Evolutionary conservation across 2,329 filamentous ascomycete genomes (phyloP).

Genomic region (Cyphellophora attinorum): DNA sequence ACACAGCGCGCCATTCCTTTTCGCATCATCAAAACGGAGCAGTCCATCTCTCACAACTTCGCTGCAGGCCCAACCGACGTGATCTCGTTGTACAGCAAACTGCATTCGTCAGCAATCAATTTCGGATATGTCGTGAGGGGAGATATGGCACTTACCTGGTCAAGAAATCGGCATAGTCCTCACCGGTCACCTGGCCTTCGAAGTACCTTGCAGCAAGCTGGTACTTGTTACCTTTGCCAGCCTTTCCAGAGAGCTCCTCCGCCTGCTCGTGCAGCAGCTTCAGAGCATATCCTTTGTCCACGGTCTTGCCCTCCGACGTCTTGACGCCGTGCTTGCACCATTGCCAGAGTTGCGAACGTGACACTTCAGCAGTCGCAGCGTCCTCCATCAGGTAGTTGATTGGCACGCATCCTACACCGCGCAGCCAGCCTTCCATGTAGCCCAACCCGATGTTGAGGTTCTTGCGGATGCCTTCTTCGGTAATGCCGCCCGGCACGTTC

Average conservation of each 20-base stretch:
- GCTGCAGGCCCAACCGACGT: slow-evolving; percentile 57
- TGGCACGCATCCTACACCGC: slow-evolving; percentile 88
- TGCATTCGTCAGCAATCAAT: slow-evolving; percentile 27
- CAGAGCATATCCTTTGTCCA: slow-evolving; percentile 86
- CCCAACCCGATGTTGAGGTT: slow-evolving; percentile 93
- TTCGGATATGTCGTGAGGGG: slow-evolving; percentile 13
- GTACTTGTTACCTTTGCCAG: slow-evolving; percentile 82
- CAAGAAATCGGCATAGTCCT: slow-evolving; percentile 96
- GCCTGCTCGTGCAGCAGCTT: slow-evolving; percentile 80
- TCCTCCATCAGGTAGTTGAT: slow-evolving; percentile 99
- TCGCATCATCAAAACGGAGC: too few species aligned
- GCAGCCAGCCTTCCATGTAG: slow-evolving; percentile 98
- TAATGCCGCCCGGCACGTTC: slow-evolving; percentile 88
- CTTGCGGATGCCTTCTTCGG: slow-evolving; percentile 91
- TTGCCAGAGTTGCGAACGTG: slow-evolving; percentile 90
- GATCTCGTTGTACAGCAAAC: slow-evolving; percentile 80
- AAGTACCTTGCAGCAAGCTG: slow-evolving; percentile 89
- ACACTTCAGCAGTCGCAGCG: slow-evolving; percentile 92
- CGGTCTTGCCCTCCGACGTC: slow-evolving; percentile 79
- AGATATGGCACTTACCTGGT: slow-evolving; percentile 54
- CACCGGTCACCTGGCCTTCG: slow-evolving; percentile 81
- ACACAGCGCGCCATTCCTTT: too few species aligned
- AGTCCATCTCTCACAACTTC: slow-evolving; percentile 44
- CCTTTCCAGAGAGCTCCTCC: slow-evolving; percentile 63
- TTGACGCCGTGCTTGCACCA: slow-evolving; percentile 69